phyloP scores from a whole-genome alignment of 2,329 filamentous ascomycete species.

The Alternaria ethzedia region DNA sequence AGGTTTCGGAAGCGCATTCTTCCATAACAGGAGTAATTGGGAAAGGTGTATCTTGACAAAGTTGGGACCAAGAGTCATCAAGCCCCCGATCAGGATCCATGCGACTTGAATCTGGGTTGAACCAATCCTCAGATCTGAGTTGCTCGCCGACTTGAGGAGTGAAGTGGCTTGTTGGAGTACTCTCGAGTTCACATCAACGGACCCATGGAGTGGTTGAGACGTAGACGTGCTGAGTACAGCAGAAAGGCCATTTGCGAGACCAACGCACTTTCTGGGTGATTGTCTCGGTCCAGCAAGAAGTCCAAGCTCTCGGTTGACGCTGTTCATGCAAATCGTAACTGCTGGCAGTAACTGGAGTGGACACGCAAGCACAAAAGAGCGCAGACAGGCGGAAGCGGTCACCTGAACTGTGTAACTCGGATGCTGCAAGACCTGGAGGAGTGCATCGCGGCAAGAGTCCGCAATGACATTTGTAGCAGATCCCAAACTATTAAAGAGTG shows the following conservation, averaged over 20 bases:
- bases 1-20: conserved; percentile 93
- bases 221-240: conserved; percentile 90
- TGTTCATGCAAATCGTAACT: conserved; percentile 96
- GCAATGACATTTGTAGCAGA: conserved; percentile 81
- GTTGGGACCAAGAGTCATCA: conserved; percentile 96
- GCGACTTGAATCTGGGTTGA: conserved; percentile 96
- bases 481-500: conserved; percentile 79
- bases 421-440: conserved; percentile 90
- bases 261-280: conserved; percentile 82
- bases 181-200: conserved; percentile 91
- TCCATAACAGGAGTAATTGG: conserved; percentile 92
- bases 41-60: conserved; percentile 99
- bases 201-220: conserved; percentile 87
- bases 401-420: conserved; percentile 96
- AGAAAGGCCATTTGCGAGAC: conserved; percentile 89
- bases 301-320: conserved; percentile 82
- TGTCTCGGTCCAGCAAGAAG: conserved; percentile 77
- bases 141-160: conserved; percentile 88
- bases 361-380: conserved; percentile 85
- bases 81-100: conserved; percentile 93
- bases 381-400: conserved; percentile 83
- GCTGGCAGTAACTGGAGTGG: conserved; percentile 91
- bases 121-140: conserved; percentile 87
- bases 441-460: conserved; percentile 82
- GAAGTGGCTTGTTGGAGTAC: conserved; percentile 91